phyloP scores from a whole-genome alignment of 495 filamentous ascomycete genomes.

The Cryomyces antarcticus region DNA sequence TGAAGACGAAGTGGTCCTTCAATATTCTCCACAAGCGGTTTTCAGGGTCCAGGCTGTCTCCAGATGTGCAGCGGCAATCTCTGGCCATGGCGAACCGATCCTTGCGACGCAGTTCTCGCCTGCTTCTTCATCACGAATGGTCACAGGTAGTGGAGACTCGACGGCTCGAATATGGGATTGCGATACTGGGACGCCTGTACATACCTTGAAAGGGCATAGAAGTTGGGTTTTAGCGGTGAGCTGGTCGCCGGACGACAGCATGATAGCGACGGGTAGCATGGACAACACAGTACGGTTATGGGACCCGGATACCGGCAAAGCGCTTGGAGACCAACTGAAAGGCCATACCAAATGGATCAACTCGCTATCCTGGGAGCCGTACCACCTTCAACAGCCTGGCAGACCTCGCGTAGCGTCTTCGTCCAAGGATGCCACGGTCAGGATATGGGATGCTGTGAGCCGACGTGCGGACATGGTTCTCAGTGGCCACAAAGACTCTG shows the following conservation, averaged over 20 bases:
- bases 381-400: slow-evolving; percentile 58
- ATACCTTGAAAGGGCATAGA: slow-evolving; percentile 81
- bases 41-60: slow-evolving; percentile 88
- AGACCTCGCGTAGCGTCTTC: slow-evolving; percentile 67
- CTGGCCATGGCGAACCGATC: slow-evolving; percentile 84
- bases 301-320: slow-evolving; percentile 66
- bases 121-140: slow-evolving; percentile 54
- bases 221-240: slow-evolving; percentile 79
- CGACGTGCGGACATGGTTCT: slow-evolving; percentile 62
- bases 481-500: slow-evolving; percentile 69
- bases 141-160: slow-evolving; percentile 75
- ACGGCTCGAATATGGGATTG: slow-evolving; percentile 93
- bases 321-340: slow-evolving; percentile 56
- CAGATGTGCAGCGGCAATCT: slow-evolving; percentile 69
- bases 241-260: slow-evolving; percentile 66
- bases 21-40: slow-evolving; percentile 78
- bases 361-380: slow-evolving; percentile 81
- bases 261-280: slow-evolving; percentile 82
- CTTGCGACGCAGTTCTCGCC: slow-evolving; percentile 80
- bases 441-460: slow-evolving; percentile 70
- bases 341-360: slow-evolving; percentile 87
- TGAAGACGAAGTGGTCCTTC: slow-evolving; percentile 56
- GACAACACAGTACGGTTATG: slow-evolving; percentile 82
- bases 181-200: slow-evolving; percentile 75
- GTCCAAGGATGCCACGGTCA: slow-evolving; percentile 76